Base-by-base conservation (phyloP, 495 filamentous ascomycete species). In the Aspergillus ellipticus region DNA sequence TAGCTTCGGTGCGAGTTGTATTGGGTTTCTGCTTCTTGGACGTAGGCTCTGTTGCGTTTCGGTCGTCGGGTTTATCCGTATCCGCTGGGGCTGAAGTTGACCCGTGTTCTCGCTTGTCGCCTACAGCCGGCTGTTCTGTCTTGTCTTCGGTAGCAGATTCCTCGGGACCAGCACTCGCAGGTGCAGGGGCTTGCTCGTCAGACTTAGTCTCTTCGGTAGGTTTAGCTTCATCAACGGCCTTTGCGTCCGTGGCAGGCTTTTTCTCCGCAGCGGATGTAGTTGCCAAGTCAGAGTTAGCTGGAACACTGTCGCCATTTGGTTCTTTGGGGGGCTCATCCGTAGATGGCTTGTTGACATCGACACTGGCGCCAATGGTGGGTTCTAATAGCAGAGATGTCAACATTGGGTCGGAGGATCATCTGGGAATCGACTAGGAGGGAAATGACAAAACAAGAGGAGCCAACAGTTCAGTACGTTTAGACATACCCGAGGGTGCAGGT, bases 101-200 rank as follows among this genome's bases (percentile, higher is more conserved):
- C 21, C 68, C 65, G 43, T 71, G 55, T 11, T 62, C 66, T 24
- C 72, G 72, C 47, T 75, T 76, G 20, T 66, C 64, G 9, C 73
- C 68, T 9, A 37, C 29, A 13, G 26, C 59, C 2, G 56, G 39
- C 35, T 63, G 53, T 29, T 62, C 58, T 42, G 42, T 29, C 20
- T 56, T 60, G 28, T 56, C 53, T 17, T 60, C 57, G 15, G 35
- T 22, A 13, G 37, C 13, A 4, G 37, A 19, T 37, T 54, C 42
- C 24, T 55, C 29, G 11, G 49, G 29, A 11, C 15, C 48, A 7
- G 42, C 48, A 53, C 28, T 50, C 10, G 55, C 42, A 17, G 53
- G 15, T 10, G 31, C 37, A 28, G 50, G 33, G 5, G 7, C 41
- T 16, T 52, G 33, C 26, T 56, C 55, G 37, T 10, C 31, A 21